Conservation (phyloP, 306 rosid genomes). For the Sicyos baderoa region DNA sequence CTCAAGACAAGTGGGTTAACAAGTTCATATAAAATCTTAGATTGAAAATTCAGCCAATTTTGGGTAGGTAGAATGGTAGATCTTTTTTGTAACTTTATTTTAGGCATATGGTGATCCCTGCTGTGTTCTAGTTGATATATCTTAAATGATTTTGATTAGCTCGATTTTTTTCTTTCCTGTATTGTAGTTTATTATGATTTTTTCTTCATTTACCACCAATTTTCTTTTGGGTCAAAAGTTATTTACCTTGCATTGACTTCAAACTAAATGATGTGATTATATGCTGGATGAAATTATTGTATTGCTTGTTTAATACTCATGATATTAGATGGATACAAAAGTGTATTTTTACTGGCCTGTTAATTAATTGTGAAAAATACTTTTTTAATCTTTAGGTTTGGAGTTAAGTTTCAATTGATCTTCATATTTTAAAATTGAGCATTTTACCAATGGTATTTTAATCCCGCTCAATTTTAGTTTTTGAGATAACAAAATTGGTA, state of each 20-base stretch:
- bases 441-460: too few species aligned
- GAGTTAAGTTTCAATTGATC: too few species aligned
- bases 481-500: too few species aligned
- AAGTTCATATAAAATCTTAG: not conserved
- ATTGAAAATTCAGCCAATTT: not conserved
- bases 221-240: not conserved
- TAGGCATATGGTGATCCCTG: not conserved
- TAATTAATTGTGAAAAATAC: too few species aligned
- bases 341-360: not conserved
- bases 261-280: not conserved
- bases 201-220: not conserved
- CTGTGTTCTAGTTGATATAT: not conserved
- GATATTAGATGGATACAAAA: not conserved
- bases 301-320: not conserved
- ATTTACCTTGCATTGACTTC: not conserved
- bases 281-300: not conserved
- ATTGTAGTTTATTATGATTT: not conserved
- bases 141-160: not conserved
- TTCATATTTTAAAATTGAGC: too few species aligned
- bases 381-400: too few species aligned
- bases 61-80: not conserved
- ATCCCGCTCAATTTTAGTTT: too few species aligned
- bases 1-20: constrained; percentile 5
- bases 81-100: not conserved
- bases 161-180: not conserved